These are phyloP conservation scores for Alternaria ventricosa DNA, from an alignment of 2,329 filamentous ascomycete genomes.

Conservation along the genomic window DNA sequence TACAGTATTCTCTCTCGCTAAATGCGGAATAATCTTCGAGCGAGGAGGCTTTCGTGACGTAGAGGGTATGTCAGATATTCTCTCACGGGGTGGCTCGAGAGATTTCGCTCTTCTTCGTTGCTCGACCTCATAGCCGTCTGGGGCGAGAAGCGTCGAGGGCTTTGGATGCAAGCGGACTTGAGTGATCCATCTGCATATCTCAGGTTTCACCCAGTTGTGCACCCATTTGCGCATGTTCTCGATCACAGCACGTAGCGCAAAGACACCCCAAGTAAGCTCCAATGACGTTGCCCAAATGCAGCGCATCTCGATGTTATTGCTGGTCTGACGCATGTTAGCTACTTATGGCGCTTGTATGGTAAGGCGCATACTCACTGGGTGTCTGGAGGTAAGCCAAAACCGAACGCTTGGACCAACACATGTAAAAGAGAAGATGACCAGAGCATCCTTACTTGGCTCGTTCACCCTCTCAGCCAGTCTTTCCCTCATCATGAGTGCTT, in stretches of 20 bases:
- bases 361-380: slow-evolving; percentile 1
- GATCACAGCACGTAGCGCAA: slow-evolving; percentile 13
- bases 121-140: not conserved
- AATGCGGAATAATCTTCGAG: not conserved
- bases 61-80: not conserved
- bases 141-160: not conserved
- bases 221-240: slow-evolving; percentile 20
- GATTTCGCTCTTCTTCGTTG: not conserved
- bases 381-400: slow-evolving; percentile 19
- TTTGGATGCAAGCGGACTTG: not conserved
- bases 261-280: slow-evolving; percentile 21
- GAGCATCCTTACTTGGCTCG: slow-evolving; percentile 1
- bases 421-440: slow-evolving; percentile 19
- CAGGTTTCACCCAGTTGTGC: not conserved
- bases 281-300: slow-evolving; percentile 25
- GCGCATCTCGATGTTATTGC: slow-evolving; percentile 4
- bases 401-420: slow-evolving; percentile 20
- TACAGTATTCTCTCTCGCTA: not conserved
- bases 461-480: not conserved
- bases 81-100: not conserved
- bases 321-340: not conserved
- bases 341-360: not conserved
- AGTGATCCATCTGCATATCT: not conserved
- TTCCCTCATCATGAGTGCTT: slow-evolving; percentile 16
- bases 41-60: not conserved